Evolutionary conservation across 2,329 filamentous ascomycete genomes (phyloP).

Genomic region (Monosporascus sp.): DNA sequence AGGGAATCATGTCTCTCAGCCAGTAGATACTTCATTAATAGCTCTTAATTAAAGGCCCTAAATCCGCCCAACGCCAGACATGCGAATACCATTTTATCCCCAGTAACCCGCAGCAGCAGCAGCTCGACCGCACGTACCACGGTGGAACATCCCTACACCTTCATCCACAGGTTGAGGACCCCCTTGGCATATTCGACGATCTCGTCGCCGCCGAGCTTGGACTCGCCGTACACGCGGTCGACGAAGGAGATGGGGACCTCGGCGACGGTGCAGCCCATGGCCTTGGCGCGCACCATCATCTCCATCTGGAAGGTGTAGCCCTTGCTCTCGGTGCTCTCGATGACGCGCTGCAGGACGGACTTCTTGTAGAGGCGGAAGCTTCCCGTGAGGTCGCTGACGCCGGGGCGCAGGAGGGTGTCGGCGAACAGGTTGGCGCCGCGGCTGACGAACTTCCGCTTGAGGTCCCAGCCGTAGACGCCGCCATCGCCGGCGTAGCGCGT

Average conservation of each 20-base stretch:
- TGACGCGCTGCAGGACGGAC: constrained; percentile 81
- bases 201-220: constrained; percentile 89
- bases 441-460: constrained; percentile 81
- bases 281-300: constrained; percentile 96
- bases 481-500: constrained; percentile 87
- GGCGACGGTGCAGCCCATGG: constrained; percentile 87
- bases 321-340: constrained; percentile 86
- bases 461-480: constrained; percentile 94
- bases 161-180: constrained; percentile 71
- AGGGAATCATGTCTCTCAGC: constrained; percentile 2
- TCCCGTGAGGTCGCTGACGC: constrained; percentile 92
- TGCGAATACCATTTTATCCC: constrained; percentile 4
- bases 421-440: constrained; percentile 92
- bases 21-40: constrained; percentile 14
- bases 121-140: background rate
- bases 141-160: constrained; percentile 47
- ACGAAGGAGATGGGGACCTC: constrained; percentile 97
- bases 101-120: constrained; percentile 6
- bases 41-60: constrained; percentile 11
- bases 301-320: constrained; percentile 99
- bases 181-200: constrained; percentile 96
- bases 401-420: constrained; percentile 86
- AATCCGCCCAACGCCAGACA: constrained; percentile 20
- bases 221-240: constrained; percentile 90
- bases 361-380: constrained; percentile 95